Evolutionary conservation across 768 basidiomycete genomes (phyloP), one percentile per base, ranked within the genome.

Genomic region (Tricholoma sp.): DNA sequence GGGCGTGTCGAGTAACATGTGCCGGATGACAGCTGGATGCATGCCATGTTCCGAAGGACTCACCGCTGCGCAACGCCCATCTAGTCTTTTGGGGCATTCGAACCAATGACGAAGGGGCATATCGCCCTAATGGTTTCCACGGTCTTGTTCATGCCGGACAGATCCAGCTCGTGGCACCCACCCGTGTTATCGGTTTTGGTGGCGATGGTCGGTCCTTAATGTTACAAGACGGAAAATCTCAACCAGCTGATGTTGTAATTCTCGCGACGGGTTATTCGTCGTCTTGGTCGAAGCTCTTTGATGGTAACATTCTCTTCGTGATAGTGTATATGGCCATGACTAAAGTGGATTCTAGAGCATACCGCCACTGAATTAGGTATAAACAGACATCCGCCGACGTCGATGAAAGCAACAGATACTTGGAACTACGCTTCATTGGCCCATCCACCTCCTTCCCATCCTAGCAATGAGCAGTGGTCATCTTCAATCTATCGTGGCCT

Each of bases 401-500:
- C 58, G 0, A 61, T 50, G 12, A 50, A 59, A 17, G 24, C 24
- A 24, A 24, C 24, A 24, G 44, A 66, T n/a, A 51, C 54, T 62
- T 84, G 73, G 74, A 61, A 72, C 33, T 73, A 80, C 55, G 67
- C 61, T 42, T 71, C 76, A 1, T 66, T 81, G 17, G 58, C 54
- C 0, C 69, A 76, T 36, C 79, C 80, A 4, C 81, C 79, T 1
- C 44, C 64, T 0, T 34, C 65, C 0, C 73, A 68, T 48, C 64
- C 71, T 0, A 65, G 65, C 2, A 65, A 63, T 3, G 66, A 70
- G 4, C 70, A 72, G 31, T 76, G 73, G 74, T 66, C 74, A 5
- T 74, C 80, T 0, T 78, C 79, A 1, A 73, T 87, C 2, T 83
- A 86, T 64, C 77, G 85, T 10, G 85, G 85, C 7, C 62, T 88